phyloP scores from a whole-genome alignment of 768 basidiomycete species.

The Amylocystis lapponica region DNA sequence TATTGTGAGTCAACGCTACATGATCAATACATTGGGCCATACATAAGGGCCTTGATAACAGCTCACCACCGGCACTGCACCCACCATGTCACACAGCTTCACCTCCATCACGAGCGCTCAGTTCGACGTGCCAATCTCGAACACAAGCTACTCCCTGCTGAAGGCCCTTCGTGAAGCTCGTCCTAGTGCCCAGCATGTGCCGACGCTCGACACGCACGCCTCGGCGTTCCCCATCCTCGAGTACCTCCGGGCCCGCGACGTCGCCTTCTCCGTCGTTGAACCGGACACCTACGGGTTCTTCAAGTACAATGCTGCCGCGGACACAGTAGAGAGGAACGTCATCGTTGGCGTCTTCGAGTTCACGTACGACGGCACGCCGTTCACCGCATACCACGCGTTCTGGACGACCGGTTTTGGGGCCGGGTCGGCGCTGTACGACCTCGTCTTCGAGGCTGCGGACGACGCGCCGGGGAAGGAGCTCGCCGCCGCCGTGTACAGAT shows the following conservation, averaged over 20 bases:
- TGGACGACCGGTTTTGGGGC: slow-evolving; percentile 6
- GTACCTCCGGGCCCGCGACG: neutral
- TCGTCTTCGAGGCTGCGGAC: slow-evolving; percentile 7
- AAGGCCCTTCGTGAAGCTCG: neutral
- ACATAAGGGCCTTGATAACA: no score
- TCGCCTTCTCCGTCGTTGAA: neutral
- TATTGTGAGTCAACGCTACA: no score
- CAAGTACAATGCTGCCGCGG: neutral
- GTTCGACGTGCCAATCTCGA: neutral
- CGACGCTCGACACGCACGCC: neutral
- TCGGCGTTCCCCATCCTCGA: neutral
- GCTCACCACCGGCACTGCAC: no score
- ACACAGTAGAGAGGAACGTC: neutral
- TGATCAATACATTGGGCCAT: no score
- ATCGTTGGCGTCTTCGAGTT: slow-evolving; percentile 4
- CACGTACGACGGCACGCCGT: slow-evolving; percentile 4
- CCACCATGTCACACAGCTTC: no score
- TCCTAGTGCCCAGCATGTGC: neutral
- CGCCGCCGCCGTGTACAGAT: slow-evolving; percentile 9
- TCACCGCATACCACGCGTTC: slow-evolving; percentile 8
- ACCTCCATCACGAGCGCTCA: neutral
- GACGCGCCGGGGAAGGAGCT: slow-evolving; percentile 10
- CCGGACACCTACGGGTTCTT: slow-evolving; percentile 3
- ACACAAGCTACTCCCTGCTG: neutral
- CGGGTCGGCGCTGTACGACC: no score